Evolutionary conservation across 768 basidiomycete species (phyloP).

Genomic region (Clathrus columnatus): DNA sequence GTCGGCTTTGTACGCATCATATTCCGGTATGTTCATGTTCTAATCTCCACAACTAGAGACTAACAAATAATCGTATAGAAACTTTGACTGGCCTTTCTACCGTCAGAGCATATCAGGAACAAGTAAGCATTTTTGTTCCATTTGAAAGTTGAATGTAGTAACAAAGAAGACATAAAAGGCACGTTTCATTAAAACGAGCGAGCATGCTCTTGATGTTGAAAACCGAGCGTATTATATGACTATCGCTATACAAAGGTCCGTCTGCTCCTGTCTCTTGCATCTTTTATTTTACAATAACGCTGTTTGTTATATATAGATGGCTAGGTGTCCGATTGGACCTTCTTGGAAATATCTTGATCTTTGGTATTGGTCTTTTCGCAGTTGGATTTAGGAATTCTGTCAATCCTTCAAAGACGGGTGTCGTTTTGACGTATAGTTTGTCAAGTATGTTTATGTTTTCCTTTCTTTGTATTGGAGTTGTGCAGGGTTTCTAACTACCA

Average conservation of each 20-base stretch:
- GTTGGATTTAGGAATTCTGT: conserved; percentile 48
- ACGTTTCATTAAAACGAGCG: conserved; percentile 42
- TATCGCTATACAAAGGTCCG: conserved; percentile 46
- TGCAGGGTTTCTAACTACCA: conserved; percentile 14
- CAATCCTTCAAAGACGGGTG: conserved; percentile 53
- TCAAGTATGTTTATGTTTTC: conserved; percentile 19
- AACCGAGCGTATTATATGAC: conserved; percentile 60
- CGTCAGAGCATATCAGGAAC: conserved; percentile 49
- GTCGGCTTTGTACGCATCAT: conserved; percentile 48
- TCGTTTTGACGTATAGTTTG: conserved; percentile 47
- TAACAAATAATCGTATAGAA: conserved; percentile 28
- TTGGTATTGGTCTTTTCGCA: conserved; percentile 65
- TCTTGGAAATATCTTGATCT: conserved; percentile 55
- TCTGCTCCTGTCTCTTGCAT: neutral
- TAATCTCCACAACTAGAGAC: too few species aligned
- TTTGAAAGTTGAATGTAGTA: neutral
- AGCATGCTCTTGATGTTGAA: conserved; percentile 47
- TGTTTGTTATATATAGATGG: conserved; percentile 29
- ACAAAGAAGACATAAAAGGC: conserved; percentile 23
- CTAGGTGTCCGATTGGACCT: conserved; percentile 55
- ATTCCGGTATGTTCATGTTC: conserved; percentile 42
- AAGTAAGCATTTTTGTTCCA: conserved; percentile 29
- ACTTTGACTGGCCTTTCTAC: conserved; percentile 56
- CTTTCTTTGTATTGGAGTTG: conserved; percentile 21
- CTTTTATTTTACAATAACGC: too few species aligned